These are phyloP conservation scores for Cystobasidium sp. DNA, from an alignment of 1,284 basidiomycete species.

Conservation along the genomic window DNA sequence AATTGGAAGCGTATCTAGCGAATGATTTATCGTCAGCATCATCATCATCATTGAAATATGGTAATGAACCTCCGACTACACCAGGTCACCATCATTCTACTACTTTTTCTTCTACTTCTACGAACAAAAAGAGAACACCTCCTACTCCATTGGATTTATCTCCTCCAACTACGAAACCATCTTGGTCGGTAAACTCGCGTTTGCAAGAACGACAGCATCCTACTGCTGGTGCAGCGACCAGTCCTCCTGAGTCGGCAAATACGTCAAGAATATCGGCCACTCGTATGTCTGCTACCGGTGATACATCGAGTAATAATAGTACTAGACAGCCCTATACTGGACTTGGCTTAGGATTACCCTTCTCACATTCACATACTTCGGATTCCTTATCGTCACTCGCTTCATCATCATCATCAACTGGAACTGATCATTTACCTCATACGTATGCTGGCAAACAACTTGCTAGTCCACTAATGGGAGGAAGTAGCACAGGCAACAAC, in stretches of 20 bases:
- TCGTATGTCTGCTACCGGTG: not conserved
- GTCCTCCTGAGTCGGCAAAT: not conserved
- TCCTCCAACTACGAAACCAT: not conserved
- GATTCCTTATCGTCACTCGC: slow-evolving; percentile 43
- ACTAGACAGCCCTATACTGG: slow-evolving; percentile 41
- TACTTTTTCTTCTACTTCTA: not conserved
- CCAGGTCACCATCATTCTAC: not conserved
- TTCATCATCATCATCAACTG: slow-evolving; percentile 11
- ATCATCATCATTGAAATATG: not conserved
- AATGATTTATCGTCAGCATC: not conserved
- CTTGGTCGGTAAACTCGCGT: not conserved
- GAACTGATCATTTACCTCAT: slow-evolving; percentile 30
- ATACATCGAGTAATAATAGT: not conserved
- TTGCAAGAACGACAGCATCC: not conserved
- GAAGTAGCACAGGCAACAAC: no score
- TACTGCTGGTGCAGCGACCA: not conserved
- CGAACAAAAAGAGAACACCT: not conserved
- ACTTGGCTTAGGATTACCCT: slow-evolving; percentile 48
- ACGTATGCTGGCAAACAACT: slow-evolving; percentile 9
- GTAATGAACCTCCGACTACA: not conserved
- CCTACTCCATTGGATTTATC: slow-evolving; percentile 19
- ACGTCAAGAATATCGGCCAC: not conserved
- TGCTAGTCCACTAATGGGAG: slow-evolving; percentile 6
- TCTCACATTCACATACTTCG: slow-evolving; percentile 47
- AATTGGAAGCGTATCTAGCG: slow-evolving; percentile 19